A percentile compares a stretch with the other conserved stretches of the same genome.
Conservation (phyloP, 495 filamentous ascomycete genomes). For the Tuber umbilicatum region DNA sequence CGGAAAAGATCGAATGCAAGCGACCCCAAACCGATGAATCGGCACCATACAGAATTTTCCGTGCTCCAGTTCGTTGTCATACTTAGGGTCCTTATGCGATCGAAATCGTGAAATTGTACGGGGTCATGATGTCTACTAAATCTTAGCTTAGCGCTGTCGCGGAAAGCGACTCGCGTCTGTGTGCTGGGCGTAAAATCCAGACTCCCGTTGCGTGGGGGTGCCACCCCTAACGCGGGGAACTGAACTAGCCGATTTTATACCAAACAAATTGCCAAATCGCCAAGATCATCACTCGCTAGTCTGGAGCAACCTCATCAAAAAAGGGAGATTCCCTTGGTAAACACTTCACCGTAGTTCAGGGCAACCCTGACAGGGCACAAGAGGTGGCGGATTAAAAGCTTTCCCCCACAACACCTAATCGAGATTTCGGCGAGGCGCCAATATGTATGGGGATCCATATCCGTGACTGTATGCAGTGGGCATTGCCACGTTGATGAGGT, state of each 20-base stretch:
- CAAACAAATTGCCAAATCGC: slow-evolving; percentile 16
- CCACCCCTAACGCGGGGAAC: slow-evolving; percentile 24
- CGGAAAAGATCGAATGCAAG: not conserved
- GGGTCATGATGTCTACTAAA: not conserved
- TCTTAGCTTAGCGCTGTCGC: not conserved
- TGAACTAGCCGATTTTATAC: slow-evolving; percentile 17
- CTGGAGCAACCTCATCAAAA: slow-evolving; percentile 9
- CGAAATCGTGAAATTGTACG: slow-evolving; percentile 1
- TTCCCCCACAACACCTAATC: slow-evolving; percentile 2
- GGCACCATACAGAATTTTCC: not conserved
- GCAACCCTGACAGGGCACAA: slow-evolving; percentile 12
- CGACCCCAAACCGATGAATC: not conserved
- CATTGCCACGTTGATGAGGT: slow-evolving; percentile 9
- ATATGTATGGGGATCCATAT: slow-evolving; percentile 6
- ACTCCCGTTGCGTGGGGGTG: slow-evolving; percentile 22
- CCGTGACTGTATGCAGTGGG: not conserved
- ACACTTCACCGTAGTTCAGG: slow-evolving; percentile 13
- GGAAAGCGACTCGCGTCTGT: not conserved
- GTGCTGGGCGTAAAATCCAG: slow-evolving; percentile 5
- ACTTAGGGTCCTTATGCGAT: not conserved
- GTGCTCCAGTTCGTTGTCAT: not conserved
- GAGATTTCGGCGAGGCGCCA: slow-evolving; percentile 19
- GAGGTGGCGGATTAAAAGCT: slow-evolving; percentile 13
- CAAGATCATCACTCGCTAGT: slow-evolving; percentile 25
- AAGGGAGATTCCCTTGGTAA: slow-evolving; percentile 26